Conservation (phyloP, 352 stramenopile species). For the Globisporangium paroecandrum region DNA sequence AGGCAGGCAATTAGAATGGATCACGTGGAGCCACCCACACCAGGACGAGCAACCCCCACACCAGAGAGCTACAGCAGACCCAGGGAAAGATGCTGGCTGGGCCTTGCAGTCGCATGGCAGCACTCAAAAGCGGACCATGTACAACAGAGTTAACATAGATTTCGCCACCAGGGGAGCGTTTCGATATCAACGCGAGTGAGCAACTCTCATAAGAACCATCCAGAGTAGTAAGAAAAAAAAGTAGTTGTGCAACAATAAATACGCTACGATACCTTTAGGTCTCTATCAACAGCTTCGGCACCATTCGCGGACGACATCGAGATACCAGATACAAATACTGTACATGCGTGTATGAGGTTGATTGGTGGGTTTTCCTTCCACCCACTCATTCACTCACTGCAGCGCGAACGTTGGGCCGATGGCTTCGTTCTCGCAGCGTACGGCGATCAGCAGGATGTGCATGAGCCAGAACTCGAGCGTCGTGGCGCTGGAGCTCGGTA, state of each 20-base stretch:
- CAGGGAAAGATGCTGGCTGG: no score
- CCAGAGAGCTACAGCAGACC: no score
- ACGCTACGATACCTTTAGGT: not conserved
- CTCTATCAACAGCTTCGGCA: not conserved
- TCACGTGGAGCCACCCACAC: no score
- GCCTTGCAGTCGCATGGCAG: no score
- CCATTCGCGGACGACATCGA: not conserved
- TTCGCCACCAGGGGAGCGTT: no score
- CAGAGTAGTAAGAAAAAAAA: no score
- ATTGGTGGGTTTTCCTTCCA: not conserved
- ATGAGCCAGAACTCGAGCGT: constrained; percentile 68
- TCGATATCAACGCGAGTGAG: no score
- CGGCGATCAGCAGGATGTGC: constrained; percentile 61
- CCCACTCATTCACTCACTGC: constrained; percentile 2
- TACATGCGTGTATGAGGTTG: not conserved
- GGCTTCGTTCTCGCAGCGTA: constrained; percentile 62
- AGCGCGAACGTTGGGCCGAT: constrained; percentile 53
- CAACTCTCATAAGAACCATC: no score
- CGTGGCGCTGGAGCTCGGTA: constrained; percentile 35
- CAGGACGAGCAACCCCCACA: no score
- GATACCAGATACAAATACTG: not conserved
- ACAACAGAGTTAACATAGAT: no score
- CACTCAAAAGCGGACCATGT: no score
- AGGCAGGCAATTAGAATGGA: no score
- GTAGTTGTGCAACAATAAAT: not conserved